These are phyloP conservation scores for Penicillium argentinense DNA, from an alignment of 495 filamentous ascomycete species.

Conservation along the genomic window DNA sequence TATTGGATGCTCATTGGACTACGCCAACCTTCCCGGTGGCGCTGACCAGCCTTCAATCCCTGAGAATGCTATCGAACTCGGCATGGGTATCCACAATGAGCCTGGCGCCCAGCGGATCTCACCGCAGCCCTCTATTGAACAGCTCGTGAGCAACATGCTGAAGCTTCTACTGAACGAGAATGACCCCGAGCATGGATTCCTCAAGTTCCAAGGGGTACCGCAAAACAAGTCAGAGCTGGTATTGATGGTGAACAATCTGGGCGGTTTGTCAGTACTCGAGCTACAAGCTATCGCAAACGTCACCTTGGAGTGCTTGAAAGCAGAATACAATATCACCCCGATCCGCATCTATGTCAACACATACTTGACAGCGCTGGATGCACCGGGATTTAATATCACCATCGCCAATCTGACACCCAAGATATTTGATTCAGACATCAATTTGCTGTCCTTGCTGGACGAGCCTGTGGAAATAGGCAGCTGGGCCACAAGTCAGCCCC, in stretches of 20 bases:
- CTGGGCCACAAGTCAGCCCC: conserved; percentile 6
- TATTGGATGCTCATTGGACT: conserved; percentile 16
- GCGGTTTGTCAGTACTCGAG: conserved; percentile 14
- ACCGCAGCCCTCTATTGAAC: conserved; percentile 7
- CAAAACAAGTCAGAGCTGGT: conserved; percentile 4
- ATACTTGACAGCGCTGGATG: conserved; percentile 13
- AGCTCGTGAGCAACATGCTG: conserved; percentile 6
- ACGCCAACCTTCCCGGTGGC: conserved; percentile 11
- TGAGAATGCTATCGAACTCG: conserved; percentile 7
- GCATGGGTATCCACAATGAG: conserved; percentile 18
- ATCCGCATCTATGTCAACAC: conserved; percentile 12
- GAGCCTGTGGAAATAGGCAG: conserved; percentile 3
- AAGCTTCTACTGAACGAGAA: conserved; percentile 7
- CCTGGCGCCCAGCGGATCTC: conserved; percentile 11
- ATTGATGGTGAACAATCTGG: conserved; percentile 13
- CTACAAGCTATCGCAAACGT: conserved; percentile 11
- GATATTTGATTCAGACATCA: neutral
- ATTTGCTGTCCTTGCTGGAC: conserved; percentile 5
- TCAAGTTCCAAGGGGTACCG: conserved; percentile 8
- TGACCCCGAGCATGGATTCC: conserved; percentile 12
- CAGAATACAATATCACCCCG: conserved; percentile 6
- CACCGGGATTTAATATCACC: conserved; percentile 14
- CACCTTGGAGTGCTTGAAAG: conserved; percentile 2
- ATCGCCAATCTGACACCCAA: conserved; percentile 10
- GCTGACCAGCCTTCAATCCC: conserved; percentile 6